A percentile compares a stretch with the other conserved stretches of the same genome.
Evolutionary conservation across 345 rosid genomes (phyloP).

Genomic region (Citrus unshiu): DNA sequence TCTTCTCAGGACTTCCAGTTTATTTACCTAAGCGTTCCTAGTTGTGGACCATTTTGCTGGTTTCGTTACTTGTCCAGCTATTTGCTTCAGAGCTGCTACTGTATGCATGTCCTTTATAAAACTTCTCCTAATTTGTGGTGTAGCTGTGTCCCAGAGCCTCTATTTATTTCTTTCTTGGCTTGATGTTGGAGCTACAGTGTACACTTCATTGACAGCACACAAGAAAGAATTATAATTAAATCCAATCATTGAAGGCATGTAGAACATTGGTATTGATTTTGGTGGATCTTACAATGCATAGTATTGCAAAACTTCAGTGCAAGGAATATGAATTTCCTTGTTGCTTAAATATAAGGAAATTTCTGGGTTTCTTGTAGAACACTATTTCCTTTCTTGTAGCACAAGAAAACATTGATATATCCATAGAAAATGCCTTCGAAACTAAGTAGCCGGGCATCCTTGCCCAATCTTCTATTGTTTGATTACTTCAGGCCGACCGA

Average conservation of each 20-base stretch:
- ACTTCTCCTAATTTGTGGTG: neutral
- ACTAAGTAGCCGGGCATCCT: neutral
- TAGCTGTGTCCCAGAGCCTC: neutral
- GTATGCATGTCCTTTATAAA: too few relatives aligned
- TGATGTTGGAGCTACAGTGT: neutral
- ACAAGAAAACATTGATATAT: neutral
- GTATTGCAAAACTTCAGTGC: neutral
- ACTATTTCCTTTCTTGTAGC: neutral
- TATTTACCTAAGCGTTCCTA: neutral
- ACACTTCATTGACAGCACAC: neutral
- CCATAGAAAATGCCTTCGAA: neutral
- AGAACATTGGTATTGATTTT: neutral
- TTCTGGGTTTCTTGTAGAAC: neutral
- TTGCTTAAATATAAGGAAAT: neutral
- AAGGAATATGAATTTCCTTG: neutral
- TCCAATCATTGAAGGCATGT: too few relatives aligned
- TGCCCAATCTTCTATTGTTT: neutral
- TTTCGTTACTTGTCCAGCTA: neutral
- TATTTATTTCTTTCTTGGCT: neutral
- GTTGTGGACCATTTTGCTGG: neutral
- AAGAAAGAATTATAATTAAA: neutral
- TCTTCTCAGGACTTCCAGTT: neutral
- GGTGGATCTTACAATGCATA: neutral
- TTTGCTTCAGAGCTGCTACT: neutral
- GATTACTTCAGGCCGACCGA: too few relatives aligned